These are phyloP conservation scores for Xylaria digitata DNA, from an alignment of 2,329 filamentous ascomycete species.

Conservation along the genomic window DNA sequence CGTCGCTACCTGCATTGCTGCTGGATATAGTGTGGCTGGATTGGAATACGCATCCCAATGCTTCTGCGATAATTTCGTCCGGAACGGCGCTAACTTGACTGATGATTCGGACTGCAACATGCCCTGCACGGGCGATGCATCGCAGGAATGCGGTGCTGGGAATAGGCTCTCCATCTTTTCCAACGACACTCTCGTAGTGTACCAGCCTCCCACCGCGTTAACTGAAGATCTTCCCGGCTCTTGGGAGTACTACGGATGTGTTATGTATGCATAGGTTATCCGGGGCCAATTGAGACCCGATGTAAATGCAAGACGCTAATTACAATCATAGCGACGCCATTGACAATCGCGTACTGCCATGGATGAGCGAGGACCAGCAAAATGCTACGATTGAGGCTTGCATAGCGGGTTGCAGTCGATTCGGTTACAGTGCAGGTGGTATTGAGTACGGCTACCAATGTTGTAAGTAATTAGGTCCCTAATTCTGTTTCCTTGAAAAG, in stretches of 20 bases:
- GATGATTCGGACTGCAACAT: conserved; percentile 42
- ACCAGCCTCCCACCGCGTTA: conserved; percentile 37
- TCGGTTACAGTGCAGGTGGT: conserved; percentile 57
- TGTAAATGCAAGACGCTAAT: conserved; percentile 27
- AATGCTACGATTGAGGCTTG: conserved; percentile 57
- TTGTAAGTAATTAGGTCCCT: conserved; percentile 45
- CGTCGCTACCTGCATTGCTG: conserved; percentile 39
- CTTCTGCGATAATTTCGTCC: conserved; percentile 45
- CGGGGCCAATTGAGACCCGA: neutral
- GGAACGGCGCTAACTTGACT: conserved; percentile 40
- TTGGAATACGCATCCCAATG: conserved; percentile 52
- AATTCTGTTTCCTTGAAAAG: neutral
- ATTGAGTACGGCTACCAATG: conserved; percentile 58
- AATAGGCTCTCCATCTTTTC: conserved; percentile 44
- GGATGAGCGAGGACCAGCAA: conserved; percentile 52
- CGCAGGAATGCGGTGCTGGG: conserved; percentile 43
- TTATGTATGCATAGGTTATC: conserved; percentile 28
- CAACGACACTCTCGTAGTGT: conserved; percentile 38
- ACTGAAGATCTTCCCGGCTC: conserved; percentile 32
- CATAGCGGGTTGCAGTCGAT: conserved; percentile 54
- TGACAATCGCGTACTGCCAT: conserved; percentile 50
- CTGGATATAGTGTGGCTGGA: conserved; percentile 49
- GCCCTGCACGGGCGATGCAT: conserved; percentile 42
- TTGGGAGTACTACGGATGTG: conserved; percentile 43
- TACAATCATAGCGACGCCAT: conserved; percentile 40